Evolutionary conservation across 2,329 filamentous ascomycete genomes (phyloP).

Genomic region (Bipolaris cookei): DNA sequence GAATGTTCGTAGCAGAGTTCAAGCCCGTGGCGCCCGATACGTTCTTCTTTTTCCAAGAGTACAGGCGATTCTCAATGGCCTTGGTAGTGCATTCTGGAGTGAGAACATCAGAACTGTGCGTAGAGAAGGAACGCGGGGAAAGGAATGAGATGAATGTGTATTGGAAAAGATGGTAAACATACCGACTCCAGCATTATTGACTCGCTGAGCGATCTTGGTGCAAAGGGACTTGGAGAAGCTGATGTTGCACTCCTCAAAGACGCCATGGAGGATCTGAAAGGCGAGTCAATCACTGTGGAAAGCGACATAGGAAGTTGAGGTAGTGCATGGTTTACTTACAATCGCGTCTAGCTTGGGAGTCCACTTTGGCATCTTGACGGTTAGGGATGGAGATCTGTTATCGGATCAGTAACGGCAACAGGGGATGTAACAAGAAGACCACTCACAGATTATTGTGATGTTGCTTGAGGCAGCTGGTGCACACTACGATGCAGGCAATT

Average conservation of each 20-base stretch:
- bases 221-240: conserved; percentile 20
- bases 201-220: conserved; percentile 19
- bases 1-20: not conserved
- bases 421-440: not conserved
- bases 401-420: not conserved
- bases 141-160: not conserved
- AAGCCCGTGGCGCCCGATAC: not conserved
- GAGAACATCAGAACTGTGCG: not conserved
- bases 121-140: not conserved
- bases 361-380: conserved; percentile 29
- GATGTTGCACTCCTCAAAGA: conserved; percentile 23
- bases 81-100: conserved; percentile 35
- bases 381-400: not conserved
- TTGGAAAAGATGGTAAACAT: not conserved
- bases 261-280: conserved; percentile 26
- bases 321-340: conserved; percentile 14
- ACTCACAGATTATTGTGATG: not conserved
- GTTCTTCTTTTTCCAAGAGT: conserved; percentile 29
- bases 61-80: conserved; percentile 34
- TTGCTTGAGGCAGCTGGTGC: not conserved
- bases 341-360: conserved; percentile 28
- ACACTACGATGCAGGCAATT: not conserved
- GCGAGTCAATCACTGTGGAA: conserved; percentile 3
- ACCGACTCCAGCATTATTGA: conserved; percentile 16
- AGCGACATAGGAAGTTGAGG: not conserved